A percentile compares a stretch with the other conserved stretches of the same genome.
phyloP scores from a whole-genome alignment of 2,329 filamentous ascomycete genomes.

The Calonectria ilicicola region DNA sequence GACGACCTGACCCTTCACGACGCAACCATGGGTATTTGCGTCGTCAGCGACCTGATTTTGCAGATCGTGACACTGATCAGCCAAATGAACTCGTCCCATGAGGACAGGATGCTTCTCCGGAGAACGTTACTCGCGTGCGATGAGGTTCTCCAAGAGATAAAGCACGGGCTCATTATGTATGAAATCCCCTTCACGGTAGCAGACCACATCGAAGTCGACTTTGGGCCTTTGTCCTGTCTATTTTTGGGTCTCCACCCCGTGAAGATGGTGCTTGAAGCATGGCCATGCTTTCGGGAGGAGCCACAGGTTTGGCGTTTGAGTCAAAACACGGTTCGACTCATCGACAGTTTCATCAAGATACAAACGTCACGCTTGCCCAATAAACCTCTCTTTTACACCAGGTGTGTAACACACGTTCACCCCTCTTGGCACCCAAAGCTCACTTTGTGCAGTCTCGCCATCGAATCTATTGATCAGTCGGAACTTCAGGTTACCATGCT shows the following conservation, averaged over 20 bases:
- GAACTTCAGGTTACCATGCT: no score
- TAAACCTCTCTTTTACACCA: no score
- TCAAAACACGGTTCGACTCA: no score
- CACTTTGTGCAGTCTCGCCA: no score
- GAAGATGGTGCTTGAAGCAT: neutral
- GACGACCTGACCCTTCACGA: neutral
- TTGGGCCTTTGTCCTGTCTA: neutral
- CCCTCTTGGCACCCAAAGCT: no score
- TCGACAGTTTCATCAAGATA: no score
- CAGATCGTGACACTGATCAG: neutral
- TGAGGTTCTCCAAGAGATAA: neutral
- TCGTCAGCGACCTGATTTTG: neutral
- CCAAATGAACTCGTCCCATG: neutral
- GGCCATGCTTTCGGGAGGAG: neutral
- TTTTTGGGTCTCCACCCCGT: neutral
- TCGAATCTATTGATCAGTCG: no score
- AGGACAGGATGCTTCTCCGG: neutral
- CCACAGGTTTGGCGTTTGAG: no score
- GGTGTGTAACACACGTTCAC: no score
- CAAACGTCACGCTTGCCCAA: no score
- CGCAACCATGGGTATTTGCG: neutral
- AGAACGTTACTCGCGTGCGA: neutral
- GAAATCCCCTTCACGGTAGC: no score
- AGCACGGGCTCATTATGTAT: neutral
- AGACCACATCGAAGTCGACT: no score